Conservation (phyloP, 2,329 filamentous ascomycete species). For the Endoconidiophora laricicola region DNA sequence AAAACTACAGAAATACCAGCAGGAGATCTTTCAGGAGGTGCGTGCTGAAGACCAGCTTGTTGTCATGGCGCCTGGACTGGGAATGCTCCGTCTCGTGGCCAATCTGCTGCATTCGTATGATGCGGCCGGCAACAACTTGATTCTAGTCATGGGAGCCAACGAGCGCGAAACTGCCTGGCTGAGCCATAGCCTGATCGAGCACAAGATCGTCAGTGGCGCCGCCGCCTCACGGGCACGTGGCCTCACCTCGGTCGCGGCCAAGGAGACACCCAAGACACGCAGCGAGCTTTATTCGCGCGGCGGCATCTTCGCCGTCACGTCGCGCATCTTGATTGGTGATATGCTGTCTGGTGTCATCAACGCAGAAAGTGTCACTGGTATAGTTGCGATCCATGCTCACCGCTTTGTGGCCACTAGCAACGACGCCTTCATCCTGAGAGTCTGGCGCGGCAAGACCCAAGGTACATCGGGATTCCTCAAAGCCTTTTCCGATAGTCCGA, state of each 20-base stretch:
- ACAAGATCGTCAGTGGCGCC: constrained; percentile 61
- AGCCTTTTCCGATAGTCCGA: constrained; percentile 85
- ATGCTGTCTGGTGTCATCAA: constrained; percentile 70
- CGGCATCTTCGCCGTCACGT: constrained; percentile 91
- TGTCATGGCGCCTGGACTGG: constrained; percentile 77
- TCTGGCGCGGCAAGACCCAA: constrained; percentile 92
- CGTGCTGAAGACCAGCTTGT: constrained; percentile 86
- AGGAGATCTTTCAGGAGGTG: constrained; percentile 83
- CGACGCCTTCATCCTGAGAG: constrained; percentile 87
- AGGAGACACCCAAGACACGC: constrained; percentile 73
- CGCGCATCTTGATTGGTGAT: constrained; percentile 86
- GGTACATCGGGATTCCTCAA: constrained; percentile 62
- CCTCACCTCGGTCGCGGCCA: constrained; percentile 83
- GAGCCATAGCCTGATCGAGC: constrained; percentile 86
- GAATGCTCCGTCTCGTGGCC: constrained; percentile 80
- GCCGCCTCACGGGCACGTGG: constrained; percentile 58
- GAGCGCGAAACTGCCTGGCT: constrained; percentile 95
- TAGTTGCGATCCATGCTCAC: constrained; percentile 80
- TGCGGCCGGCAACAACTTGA: constrained; percentile 82
- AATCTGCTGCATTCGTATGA: constrained; percentile 95
- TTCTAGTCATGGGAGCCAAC: constrained; percentile 76
- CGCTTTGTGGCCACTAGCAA: constrained; percentile 69
- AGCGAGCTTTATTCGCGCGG: constrained; percentile 85
- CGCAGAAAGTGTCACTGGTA: constrained; percentile 69
- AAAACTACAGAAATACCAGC: constrained; percentile 61